These are phyloP conservation scores for Pogostemon cablin DNA, from an alignment of 257 asterid species.

Conservation along the genomic window DNA sequence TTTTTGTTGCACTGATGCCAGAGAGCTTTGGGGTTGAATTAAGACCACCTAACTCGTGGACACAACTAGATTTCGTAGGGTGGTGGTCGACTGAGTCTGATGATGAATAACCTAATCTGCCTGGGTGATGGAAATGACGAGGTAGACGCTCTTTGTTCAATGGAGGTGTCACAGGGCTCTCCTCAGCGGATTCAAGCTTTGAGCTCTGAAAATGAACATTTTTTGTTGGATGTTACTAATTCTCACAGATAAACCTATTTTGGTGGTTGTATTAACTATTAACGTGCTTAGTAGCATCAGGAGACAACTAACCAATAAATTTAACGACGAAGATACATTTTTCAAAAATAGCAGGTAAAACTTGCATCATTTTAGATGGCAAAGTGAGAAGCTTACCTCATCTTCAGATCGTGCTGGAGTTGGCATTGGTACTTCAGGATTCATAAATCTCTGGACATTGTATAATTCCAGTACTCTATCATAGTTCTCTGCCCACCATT, in stretches of 20 bases:
- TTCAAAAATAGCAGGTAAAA: background rate
- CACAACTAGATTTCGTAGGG: slow-evolving; percentile 39
- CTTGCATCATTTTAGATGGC: slow-evolving; percentile 11
- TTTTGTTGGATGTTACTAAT: background rate
- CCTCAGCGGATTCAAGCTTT: slow-evolving; percentile 63
- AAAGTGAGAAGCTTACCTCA: slow-evolving; percentile 52
- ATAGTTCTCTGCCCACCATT: slow-evolving; percentile 91
- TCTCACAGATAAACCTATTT: background rate
- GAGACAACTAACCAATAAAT: background rate
- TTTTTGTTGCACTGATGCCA: slow-evolving; percentile 70
- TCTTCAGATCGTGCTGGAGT: slow-evolving; percentile 72
- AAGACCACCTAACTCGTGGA: slow-evolving; percentile 55
- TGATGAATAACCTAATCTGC: slow-evolving; percentile 49
- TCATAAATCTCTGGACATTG: slow-evolving; percentile 75
- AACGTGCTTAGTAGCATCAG: no score
- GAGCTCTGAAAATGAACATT: slow-evolving; percentile 51
- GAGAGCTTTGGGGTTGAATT: slow-evolving; percentile 82
- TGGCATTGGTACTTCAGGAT: slow-evolving; percentile 60
- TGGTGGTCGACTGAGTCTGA: slow-evolving; percentile 58
- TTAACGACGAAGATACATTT: background rate
- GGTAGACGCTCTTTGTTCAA: slow-evolving; percentile 64
- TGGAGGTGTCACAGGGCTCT: slow-evolving; percentile 79
- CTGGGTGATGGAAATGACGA: slow-evolving; percentile 46
- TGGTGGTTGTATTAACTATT: background rate
- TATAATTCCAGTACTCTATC: slow-evolving; percentile 89